Base-by-base conservation (phyloP, 306 rosid species). In the Vicia villosa region DNA sequence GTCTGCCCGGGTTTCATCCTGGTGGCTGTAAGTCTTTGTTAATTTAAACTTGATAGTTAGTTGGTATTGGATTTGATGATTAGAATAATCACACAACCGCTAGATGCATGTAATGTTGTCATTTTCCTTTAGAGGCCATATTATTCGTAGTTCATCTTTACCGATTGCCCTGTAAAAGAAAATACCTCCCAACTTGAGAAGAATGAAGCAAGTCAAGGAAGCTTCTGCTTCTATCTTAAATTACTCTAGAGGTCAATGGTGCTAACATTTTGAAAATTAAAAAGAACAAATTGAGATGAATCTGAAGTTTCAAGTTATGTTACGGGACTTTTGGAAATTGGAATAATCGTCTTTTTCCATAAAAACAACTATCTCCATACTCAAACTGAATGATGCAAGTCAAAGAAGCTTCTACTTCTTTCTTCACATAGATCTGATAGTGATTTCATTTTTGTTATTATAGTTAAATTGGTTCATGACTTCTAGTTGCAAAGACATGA, bases 11-110 rank as follows among this genome's bases (percentile, higher is more conserved):
- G 54, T 69, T 49, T 68, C 76, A 62, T 47, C 68, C 62, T 58
- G 42, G 60, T 60, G 45, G 32, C 30, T 22, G 99, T 89, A 78
- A 80, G 92, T 55, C 59, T 52, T 11, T 5, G 3, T 57, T 72
- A 8, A 72, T 11, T 43, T 66, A 15, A 28, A 45, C 58, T 66
- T 46, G 10, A 40, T 24, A 5, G 41, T 45, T 65, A 34, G 41
- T 54, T 45, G 28, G 22, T 45, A 15, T 45, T 65, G 54, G 17
- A 3, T 13, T 28, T 8, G 5, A 40, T 20, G 10, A 19, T 38
- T 62, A 62, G 10, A 61, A 61, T 36, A 55, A 3, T 17, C 37
- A 14, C 30, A 51, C 14, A 19, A 12, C 26, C 0, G 8, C 16
- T 1, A 24, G 10, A 7, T 28, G 15, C 4, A 57, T 57, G 28